Evolutionary conservation across 2,329 filamentous ascomycete species (phyloP).

Genomic region (Cryphonectria naterciae): DNA sequence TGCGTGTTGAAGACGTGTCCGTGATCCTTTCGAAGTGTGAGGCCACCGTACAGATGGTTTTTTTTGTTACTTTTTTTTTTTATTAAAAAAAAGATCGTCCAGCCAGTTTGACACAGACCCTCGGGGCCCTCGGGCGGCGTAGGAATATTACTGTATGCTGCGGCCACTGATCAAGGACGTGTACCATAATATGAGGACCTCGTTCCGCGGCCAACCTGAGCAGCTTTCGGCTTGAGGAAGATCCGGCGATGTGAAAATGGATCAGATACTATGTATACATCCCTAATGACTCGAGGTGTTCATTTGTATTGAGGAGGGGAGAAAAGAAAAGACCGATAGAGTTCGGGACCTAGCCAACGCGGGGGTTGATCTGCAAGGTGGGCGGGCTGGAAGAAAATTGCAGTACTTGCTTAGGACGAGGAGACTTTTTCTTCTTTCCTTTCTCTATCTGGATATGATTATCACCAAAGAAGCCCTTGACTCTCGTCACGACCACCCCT

Average conservation of each 20-base stretch:
- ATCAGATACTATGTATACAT: not conserved
- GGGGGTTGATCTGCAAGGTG: not conserved
- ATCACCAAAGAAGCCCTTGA: not conserved
- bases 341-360: not conserved
- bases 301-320: not conserved
- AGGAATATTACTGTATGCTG: slow-evolving; percentile 6
- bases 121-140: slow-evolving; percentile 12
- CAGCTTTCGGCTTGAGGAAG: not conserved
- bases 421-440: not conserved
- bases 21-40: not conserved
- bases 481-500: not conserved
- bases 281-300: not conserved
- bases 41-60: too few species aligned
- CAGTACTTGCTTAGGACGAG: not conserved
- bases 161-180: slow-evolving; percentile 13
- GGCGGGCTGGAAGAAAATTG: not conserved
- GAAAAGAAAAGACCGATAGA: not conserved
- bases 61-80: too few species aligned
- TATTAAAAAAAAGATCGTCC: not conserved
- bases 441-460: not conserved
- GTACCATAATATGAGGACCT: slow-evolving; percentile 3
- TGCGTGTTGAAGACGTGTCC: too few species aligned
- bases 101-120: slow-evolving; percentile 20
- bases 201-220: slow-evolving; percentile 5
- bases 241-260: not conserved